These are phyloP conservation scores for Fusarium humuli DNA, from an alignment of 2,329 filamentous ascomycete species.

Conservation along the genomic window DNA sequence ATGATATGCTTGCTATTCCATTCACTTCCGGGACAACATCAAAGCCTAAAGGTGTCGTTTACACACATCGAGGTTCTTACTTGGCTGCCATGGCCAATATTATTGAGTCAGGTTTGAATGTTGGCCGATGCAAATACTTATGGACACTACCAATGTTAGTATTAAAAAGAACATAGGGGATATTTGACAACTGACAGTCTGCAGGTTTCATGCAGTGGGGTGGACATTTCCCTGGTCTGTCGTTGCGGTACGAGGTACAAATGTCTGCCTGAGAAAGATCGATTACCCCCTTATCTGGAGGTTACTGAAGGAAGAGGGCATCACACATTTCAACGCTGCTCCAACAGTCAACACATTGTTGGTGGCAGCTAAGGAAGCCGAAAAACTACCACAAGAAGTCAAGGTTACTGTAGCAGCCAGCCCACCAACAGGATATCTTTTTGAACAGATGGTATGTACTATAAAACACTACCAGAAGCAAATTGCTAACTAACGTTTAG, in stretches of 20 bases:
- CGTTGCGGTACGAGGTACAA: slow-evolving; percentile 92
- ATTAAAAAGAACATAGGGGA: slow-evolving; percentile 19
- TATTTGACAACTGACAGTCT: background rate
- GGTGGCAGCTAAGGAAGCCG: slow-evolving; percentile 82
- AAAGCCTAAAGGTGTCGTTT: slow-evolving; percentile 91
- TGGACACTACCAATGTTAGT: slow-evolving; percentile 95
- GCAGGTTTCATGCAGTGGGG: slow-evolving; percentile 73
- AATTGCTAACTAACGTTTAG: slow-evolving; percentile 41
- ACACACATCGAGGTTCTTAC: slow-evolving; percentile 88
- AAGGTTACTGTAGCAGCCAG: slow-evolving; percentile 92
- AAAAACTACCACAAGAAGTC: slow-evolving; percentile 75
- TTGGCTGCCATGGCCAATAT: slow-evolving; percentile 87
- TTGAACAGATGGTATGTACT: slow-evolving; percentile 83
- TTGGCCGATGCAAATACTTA: slow-evolving; percentile 80
- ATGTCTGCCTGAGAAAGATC: slow-evolving; percentile 94
- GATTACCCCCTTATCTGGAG: slow-evolving; percentile 95
- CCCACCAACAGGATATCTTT: slow-evolving; percentile 88
- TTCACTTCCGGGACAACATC: slow-evolving; percentile 97
- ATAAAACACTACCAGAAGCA: background rate
- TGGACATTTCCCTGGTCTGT: slow-evolving; percentile 95
- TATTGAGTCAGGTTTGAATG: slow-evolving; percentile 87
- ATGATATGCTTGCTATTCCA: slow-evolving; percentile 84
- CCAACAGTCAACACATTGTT: slow-evolving; percentile 96
- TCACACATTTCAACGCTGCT: slow-evolving; percentile 96
- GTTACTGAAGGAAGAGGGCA: slow-evolving; percentile 83